Percentiles rank a stretch among this genome's conserved stretches.
These are phyloP conservation scores for Alternaria sp. DNA, from an alignment of 2,329 filamentous ascomycete genomes.

Conservation along the genomic window DNA sequence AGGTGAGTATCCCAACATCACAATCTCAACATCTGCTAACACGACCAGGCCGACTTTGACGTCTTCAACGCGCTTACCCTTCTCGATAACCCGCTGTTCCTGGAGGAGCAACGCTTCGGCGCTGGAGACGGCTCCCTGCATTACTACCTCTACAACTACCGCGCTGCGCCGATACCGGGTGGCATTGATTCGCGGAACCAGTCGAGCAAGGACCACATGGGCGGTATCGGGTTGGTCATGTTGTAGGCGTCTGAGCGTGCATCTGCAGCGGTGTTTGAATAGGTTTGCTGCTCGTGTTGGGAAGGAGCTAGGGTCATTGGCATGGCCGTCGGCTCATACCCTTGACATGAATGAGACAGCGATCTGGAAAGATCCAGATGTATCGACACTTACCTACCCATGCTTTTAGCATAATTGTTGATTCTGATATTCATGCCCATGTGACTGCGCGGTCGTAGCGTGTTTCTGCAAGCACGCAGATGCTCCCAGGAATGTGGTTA, in stretches of 20 bases:
- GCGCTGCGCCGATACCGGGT: slow-evolving; percentile 81
- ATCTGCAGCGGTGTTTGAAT: neutral
- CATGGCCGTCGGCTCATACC: neutral
- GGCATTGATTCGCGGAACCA: slow-evolving; percentile 82
- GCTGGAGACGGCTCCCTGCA: slow-evolving; percentile 93
- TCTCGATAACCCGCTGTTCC: slow-evolving; percentile 91
- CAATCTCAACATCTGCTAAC: too few relatives aligned
- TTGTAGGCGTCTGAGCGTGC: slow-evolving; percentile 52
- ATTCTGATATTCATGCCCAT: neutral
- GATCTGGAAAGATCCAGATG: neutral
- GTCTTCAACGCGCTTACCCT: slow-evolving; percentile 96
- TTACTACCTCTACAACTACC: slow-evolving; percentile 98
- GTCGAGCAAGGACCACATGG: slow-evolving; percentile 77
- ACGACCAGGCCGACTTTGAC: slow-evolving; percentile 73
- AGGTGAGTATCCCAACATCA: too few relatives aligned
- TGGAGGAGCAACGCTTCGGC: slow-evolving; percentile 93
- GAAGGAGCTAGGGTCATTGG: neutral
- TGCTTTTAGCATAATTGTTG: neutral
- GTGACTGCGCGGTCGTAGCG: neutral
- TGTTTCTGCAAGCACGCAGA: neutral
- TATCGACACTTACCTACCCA: neutral
- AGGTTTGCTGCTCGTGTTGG: neutral
- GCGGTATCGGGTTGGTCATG: slow-evolving; percentile 91
- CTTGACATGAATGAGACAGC: neutral
- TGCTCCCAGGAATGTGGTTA: neutral